Evolutionary conservation across 2,329 filamentous ascomycete genomes (phyloP).

Genomic region (Phaeosphaeriaceae sp.): DNA sequence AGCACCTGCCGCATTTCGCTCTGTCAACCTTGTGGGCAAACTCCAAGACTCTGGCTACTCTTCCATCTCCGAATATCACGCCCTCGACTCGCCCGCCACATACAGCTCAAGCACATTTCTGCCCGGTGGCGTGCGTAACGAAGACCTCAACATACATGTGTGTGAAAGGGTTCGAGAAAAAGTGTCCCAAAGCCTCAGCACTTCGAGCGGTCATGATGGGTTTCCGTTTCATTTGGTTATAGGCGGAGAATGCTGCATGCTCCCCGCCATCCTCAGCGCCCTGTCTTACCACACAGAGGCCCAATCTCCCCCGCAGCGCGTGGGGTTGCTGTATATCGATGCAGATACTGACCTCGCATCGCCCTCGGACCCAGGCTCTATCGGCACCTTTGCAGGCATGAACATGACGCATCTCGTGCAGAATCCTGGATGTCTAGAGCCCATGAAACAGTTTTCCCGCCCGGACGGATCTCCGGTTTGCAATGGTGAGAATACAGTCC

Average conservation of each 20-base stretch:
- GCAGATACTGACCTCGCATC: constrained; percentile 25
- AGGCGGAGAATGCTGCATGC: constrained; percentile 25
- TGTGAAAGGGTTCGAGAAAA: constrained; percentile 1
- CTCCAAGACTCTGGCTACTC: constrained; percentile 8
- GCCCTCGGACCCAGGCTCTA: constrained; percentile 13
- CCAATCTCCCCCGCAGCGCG: background rate
- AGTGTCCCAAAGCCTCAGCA: background rate
- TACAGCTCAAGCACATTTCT: constrained; percentile 8
- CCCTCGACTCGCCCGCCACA: constrained; percentile 3
- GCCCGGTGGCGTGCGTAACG: constrained; percentile 22
- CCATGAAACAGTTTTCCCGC: constrained; percentile 15
- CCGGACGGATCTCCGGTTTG: constrained; percentile 16
- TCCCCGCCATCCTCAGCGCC: constrained; percentile 19
- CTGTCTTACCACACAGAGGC: constrained; percentile 5
- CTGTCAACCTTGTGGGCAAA: constrained; percentile 6
- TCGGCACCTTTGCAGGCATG: constrained; percentile 28
- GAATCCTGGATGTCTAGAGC: constrained; percentile 9
- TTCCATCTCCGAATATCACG: constrained; percentile 1
- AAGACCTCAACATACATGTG: constrained; percentile 11
- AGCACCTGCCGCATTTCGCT: constrained; percentile 16
- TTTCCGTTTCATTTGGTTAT: constrained; percentile 19
- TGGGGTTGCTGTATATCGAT: constrained; percentile 26
- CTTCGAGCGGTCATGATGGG: background rate
- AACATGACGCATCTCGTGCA: constrained; percentile 30
- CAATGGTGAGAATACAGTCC: constrained; percentile 18